These are phyloP conservation scores for Lachancea cidri DNA, from an alignment of 805 yeast species.

Conservation along the genomic window DNA sequence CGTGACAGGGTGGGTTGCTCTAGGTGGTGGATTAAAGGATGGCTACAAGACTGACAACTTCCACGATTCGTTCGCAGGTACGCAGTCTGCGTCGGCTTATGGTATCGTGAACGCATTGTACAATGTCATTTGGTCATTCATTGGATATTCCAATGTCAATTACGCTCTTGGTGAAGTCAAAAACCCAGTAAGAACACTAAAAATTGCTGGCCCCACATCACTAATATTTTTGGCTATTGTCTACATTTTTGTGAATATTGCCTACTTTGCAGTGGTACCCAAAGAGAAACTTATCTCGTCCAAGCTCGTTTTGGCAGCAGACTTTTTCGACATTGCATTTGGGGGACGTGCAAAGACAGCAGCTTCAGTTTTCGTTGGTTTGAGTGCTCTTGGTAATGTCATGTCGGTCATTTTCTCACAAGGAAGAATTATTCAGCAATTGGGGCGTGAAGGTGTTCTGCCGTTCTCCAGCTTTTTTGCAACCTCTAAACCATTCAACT, in stretches of 20 bases:
- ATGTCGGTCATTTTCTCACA: slow-evolving; percentile 76
- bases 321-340: slow-evolving; percentile 67
- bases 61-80: slow-evolving; percentile 51
- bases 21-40: slow-evolving; percentile 61
- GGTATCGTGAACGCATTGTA: slow-evolving; percentile 72
- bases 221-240: slow-evolving; percentile 54
- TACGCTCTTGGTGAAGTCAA: slow-evolving; percentile 77
- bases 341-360: slow-evolving; percentile 67
- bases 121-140: slow-evolving; percentile 79
- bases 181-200: slow-evolving; percentile 65
- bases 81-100: slow-evolving; percentile 49
- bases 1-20: slow-evolving; percentile 78
- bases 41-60: slow-evolving; percentile 56
- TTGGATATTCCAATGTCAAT: slow-evolving; percentile 79
- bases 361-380: slow-evolving; percentile 72
- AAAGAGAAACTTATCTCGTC: slow-evolving; percentile 53
- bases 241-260: slow-evolving; percentile 71
- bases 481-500: slow-evolving; percentile 61
- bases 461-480: slow-evolving; percentile 74
- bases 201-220: slow-evolving; percentile 71
- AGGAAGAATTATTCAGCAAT: slow-evolving; percentile 73
- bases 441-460: slow-evolving; percentile 76
- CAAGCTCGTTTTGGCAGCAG: slow-evolving; percentile 69
- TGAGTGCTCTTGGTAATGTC: slow-evolving; percentile 79
- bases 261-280: slow-evolving; percentile 80